Evolutionary conservation across 2,329 filamentous ascomycete species (phyloP), one percentile per base, ranked within the genome.

Genomic region (Corniculantispora saksenae): DNA sequence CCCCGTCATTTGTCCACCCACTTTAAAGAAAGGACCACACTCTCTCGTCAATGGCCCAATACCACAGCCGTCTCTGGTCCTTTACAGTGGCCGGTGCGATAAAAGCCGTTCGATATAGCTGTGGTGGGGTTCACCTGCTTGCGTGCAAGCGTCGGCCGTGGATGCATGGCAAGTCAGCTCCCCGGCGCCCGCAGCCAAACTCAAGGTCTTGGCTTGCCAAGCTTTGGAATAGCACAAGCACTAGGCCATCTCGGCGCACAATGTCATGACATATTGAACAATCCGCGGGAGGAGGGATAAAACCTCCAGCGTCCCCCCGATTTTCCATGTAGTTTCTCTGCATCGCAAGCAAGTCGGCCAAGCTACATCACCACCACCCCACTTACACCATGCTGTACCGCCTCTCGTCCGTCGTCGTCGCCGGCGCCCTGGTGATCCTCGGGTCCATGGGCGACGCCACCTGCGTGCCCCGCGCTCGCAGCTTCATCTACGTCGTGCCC

Each of bases 401-500:
- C 13, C 13, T 58, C 43, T 57, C 61, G 15, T 38, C 61, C n/a
- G 53, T 32, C 43, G 23, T 58, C 43, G 53, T 58, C 12, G 45
- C 32, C 27, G 54, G 54, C 15, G 23, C 35, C 29, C 17, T 58
- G 43, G 32, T 58, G 51, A n/a, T 53, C 29, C 32, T 63, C 45
- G 53, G 61, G 40, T 27, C 43, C 10, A n/a, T 58, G 15, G 43
- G 29, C 12, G 54, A 47, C 45, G 54, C 54, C 21, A n/a, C 54
- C 13, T 58, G 54, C 54, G 54, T 53, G 40, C 54, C 35, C 21
- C 54, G 43, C 21, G 45, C 61, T 6, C 21, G 32, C 29, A 53
- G 32, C 69, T 75, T 75, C 67, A 74, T 76, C 66, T 75, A 76
- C 64, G 69, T 76, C 40, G 72, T 75, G 9, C 73, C 73, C 5